These are phyloP conservation scores for Solanum pennellii DNA, from an alignment of 257 asterid species.

Conservation along the genomic window DNA sequence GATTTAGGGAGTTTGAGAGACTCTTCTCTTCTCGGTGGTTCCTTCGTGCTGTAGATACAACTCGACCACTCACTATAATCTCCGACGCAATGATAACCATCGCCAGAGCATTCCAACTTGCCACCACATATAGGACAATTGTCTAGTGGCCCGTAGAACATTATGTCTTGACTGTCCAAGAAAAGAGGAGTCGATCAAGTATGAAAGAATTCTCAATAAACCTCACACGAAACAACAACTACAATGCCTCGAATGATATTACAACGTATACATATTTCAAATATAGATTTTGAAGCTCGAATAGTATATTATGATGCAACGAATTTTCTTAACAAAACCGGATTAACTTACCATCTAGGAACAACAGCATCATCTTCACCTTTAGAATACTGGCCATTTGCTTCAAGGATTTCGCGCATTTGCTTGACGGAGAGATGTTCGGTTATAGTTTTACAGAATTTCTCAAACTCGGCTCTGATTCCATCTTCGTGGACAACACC, in stretches of 20 bases:
- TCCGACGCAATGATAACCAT: conserved; percentile 39
- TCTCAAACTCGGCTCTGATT: conserved; percentile 38
- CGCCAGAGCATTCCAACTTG: conserved; percentile 12
- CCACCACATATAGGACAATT: conserved; percentile 53
- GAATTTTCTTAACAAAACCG: fast-evolving
- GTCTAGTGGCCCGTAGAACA: conserved; percentile 58
- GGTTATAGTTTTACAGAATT: conserved; percentile 46
- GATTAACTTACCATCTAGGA: conserved; percentile 54
- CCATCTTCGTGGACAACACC: conserved; percentile 1
- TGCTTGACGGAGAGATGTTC: conserved; percentile 57
- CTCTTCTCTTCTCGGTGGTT: conserved; percentile 52
- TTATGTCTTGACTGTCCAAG: conserved; percentile 56
- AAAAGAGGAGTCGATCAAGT: background rate
- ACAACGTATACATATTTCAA: background rate
- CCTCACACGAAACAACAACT: background rate
- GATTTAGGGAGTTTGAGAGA: conserved; percentile 52
- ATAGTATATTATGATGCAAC: background rate
- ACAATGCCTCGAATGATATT: background rate
- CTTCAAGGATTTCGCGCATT: conserved; percentile 67
- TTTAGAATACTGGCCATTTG: conserved; percentile 47
- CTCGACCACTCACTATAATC: conserved; percentile 65
- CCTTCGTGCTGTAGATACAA: conserved; percentile 34
- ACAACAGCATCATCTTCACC: conserved; percentile 69
- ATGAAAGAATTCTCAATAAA: background rate
- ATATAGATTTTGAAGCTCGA: background rate